These are phyloP conservation scores for Diaporthe sp. DNA, from an alignment of 2,329 filamentous ascomycete genomes.

Conservation along the genomic window DNA sequence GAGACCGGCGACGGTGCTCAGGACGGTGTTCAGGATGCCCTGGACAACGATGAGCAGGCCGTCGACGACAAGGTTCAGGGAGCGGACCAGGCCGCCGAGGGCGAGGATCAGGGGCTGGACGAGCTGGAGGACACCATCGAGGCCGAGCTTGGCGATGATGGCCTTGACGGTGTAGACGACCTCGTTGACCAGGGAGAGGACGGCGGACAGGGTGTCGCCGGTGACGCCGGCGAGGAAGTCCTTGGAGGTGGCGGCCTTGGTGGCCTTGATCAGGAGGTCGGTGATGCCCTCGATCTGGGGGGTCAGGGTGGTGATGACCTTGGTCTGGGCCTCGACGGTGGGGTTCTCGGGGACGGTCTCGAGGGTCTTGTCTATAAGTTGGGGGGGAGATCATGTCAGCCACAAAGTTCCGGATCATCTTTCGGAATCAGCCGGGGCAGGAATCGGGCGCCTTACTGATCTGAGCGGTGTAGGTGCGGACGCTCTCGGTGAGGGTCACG, in stretches of 20 bases:
- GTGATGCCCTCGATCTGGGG: conserved; percentile 48
- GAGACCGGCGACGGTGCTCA: conserved; percentile 43
- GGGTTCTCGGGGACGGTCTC: conserved; percentile 45
- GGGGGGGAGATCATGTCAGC: not conserved
- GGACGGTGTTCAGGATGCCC: conserved; percentile 43
- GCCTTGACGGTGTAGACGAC: conserved; percentile 47
- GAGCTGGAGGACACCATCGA: conserved; percentile 44
- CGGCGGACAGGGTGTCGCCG: conserved; percentile 44
- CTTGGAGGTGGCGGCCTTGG: conserved; percentile 45
- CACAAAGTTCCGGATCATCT: not conserved
- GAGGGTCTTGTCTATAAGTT: conserved; percentile 45
- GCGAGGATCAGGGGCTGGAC: conserved; percentile 46
- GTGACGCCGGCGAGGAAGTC: conserved; percentile 36
- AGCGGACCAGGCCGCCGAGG: conserved; percentile 45
- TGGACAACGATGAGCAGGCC: conserved; percentile 46
- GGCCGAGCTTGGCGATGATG: conserved; percentile 48
- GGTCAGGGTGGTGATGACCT: conserved; percentile 44
- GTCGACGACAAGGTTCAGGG: conserved; percentile 46
- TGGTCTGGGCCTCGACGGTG: conserved; percentile 41
- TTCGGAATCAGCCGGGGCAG: not conserved
- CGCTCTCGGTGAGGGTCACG: conserved; percentile 43
- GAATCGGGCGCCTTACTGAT: conserved; percentile 45
- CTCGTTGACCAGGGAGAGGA: conserved; percentile 47
- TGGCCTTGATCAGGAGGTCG: conserved; percentile 44
- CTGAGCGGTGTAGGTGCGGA: conserved; percentile 47